Conservation (phyloP, 208 protist species). For the Strigomonas galati region DNA sequence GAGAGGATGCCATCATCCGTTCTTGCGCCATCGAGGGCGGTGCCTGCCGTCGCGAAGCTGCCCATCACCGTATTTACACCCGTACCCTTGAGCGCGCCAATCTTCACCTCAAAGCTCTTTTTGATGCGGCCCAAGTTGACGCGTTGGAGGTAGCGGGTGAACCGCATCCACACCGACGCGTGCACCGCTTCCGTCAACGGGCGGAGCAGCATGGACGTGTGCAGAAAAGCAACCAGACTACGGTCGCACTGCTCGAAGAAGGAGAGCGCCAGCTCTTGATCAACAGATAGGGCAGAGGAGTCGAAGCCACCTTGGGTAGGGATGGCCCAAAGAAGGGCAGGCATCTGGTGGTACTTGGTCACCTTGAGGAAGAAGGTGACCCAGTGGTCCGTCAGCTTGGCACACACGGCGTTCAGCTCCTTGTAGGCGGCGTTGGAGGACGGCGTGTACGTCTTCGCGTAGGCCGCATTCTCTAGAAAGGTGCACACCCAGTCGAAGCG, state of each 20-base stretch:
- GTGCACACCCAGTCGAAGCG: constrained; percentile 17
- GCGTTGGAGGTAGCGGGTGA: constrained; percentile 21
- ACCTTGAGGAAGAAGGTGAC: constrained; percentile 26
- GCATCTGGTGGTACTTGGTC: constrained; percentile 16
- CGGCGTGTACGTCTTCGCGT: constrained; percentile 16
- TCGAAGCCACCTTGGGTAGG: constrained; percentile 1
- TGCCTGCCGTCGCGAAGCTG: background rate
- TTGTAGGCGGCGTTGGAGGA: constrained; percentile 13
- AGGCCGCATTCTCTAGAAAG: constrained; percentile 27
- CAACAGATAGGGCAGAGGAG: constrained; percentile 6
- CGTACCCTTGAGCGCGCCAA: background rate
- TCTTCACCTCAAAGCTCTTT: constrained; percentile 2
- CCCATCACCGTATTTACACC: constrained; percentile 7
- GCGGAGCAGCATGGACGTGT: constrained; percentile 29
- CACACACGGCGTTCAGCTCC: constrained; percentile 27
- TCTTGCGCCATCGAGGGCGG: background rate
- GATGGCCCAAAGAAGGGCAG: constrained; percentile 2
- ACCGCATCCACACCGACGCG: constrained; percentile 28
- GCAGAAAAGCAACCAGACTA: constrained; percentile 26
- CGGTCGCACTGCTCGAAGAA: constrained; percentile 36
- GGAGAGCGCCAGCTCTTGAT: constrained; percentile 17
- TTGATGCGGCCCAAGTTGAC: constrained; percentile 10
- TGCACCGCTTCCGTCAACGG: constrained; percentile 40
- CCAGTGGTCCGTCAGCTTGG: constrained; percentile 35
- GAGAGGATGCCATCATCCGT: too few species aligned